These are phyloP conservation scores for Cylindrotheca closterium DNA, from an alignment of 108 stramenopile genomes.

Conservation along the genomic window DNA sequence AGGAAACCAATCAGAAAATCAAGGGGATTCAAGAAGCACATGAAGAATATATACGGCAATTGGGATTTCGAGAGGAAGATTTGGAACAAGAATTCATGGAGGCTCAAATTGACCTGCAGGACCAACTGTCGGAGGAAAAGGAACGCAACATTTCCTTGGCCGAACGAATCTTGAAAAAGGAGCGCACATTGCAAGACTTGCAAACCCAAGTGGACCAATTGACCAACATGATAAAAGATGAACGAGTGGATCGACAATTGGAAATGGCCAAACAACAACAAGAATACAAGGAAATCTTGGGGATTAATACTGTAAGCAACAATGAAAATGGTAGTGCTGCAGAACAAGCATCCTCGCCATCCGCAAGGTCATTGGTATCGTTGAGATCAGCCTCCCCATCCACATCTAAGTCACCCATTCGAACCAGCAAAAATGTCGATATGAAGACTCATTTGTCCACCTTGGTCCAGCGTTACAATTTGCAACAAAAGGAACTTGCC, in stretches of 20 bases:
- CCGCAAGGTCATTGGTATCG: no score
- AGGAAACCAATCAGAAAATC: neutral
- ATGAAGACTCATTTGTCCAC: neutral
- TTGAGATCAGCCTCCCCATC: no score
- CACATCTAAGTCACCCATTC: neutral
- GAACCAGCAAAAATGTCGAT: neutral
- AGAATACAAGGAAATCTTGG: constrained; percentile 11
- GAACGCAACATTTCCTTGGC: constrained; percentile 29
- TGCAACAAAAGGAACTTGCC: neutral
- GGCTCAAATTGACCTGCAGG: constrained; percentile 4
- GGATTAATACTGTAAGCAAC: neutral
- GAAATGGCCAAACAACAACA: neutral
- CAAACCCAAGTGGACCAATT: constrained; percentile 1
- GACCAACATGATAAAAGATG: neutral
- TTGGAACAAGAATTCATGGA: constrained; percentile 9
- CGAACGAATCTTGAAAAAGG: constrained; percentile 9
- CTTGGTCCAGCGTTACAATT: neutral
- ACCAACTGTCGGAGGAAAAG: constrained; percentile 29
- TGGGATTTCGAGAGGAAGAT: constrained; percentile 15
- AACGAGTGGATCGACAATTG: neutral
- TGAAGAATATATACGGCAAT: constrained; percentile 10
- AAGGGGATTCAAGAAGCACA: constrained; percentile 23
- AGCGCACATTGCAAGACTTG: neutral
- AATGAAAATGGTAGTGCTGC: neutral
- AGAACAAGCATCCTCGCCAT: neutral